Percentiles rank a stretch among this genome's conserved stretches.
Evolutionary conservation across 495 filamentous ascomycete species (phyloP).

Genomic region (Amorphotheca resinae): DNA sequence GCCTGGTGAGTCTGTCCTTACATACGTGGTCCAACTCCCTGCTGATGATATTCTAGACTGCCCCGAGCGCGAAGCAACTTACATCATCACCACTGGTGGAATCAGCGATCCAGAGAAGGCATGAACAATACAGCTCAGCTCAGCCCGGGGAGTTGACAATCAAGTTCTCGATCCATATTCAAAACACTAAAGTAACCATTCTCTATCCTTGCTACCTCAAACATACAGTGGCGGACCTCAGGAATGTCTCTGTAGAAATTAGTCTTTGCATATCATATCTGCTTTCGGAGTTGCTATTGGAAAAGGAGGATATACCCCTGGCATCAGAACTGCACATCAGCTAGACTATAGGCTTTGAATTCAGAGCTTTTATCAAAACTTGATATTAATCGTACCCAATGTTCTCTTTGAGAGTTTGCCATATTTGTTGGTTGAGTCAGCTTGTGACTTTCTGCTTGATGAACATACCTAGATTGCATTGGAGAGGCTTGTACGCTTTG

Average conservation of each 20-base stretch:
- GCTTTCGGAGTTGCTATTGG: constrained; percentile 7
- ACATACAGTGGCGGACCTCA: not conserved
- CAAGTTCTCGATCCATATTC: too few relatives aligned
- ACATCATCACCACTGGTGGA: constrained; percentile 68
- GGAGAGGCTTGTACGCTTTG: too few relatives aligned
- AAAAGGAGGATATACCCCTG: constrained; percentile 10
- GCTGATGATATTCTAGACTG: constrained; percentile 38
- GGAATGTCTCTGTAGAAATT: not conserved
- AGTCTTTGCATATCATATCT: not conserved
- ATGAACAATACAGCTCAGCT: constrained; percentile 1
- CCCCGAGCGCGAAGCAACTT: constrained; percentile 65
- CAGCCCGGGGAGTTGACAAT: too few relatives aligned
- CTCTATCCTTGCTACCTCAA: not conserved
- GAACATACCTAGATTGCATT: too few relatives aligned
- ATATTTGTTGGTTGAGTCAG: too few relatives aligned
- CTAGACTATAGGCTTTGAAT: not conserved
- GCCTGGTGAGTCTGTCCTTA: constrained; percentile 37
- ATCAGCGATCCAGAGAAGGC: constrained; percentile 60
- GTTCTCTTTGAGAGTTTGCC: too few relatives aligned
- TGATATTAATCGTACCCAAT: too few relatives aligned
- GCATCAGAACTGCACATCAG: not conserved
- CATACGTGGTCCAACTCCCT: not conserved
- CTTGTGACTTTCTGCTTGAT: too few relatives aligned
- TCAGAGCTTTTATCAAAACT: too few relatives aligned
- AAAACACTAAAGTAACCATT: not conserved